Evolutionary conservation across 805 yeast species (phyloP).

Genomic region (Debaryomyces prosopidis): DNA sequence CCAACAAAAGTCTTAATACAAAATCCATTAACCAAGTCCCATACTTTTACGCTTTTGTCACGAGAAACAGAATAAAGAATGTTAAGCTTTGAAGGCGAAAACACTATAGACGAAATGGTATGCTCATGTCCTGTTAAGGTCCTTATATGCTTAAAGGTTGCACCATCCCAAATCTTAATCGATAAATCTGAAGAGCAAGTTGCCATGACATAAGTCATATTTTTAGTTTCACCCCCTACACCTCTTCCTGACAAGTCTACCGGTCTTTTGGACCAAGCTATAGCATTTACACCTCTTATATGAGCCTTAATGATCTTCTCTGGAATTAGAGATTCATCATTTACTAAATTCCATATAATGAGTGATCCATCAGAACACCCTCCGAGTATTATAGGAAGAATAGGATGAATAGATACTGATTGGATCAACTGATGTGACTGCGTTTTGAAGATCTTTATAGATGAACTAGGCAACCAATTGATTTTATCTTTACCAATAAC

Average conservation of each 20-base stretch:
- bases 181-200: constrained; percentile 53
- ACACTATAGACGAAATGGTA: constrained; percentile 65
- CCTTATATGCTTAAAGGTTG: constrained; percentile 51
- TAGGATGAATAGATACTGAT: constrained; percentile 71
- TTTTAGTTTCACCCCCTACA: constrained; percentile 10
- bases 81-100: constrained; percentile 47
- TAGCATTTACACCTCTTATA: constrained; percentile 61
- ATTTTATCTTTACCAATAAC: constrained; percentile 28
- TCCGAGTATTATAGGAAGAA: constrained; percentile 60
- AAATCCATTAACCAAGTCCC: constrained; percentile 72
- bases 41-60: constrained; percentile 58
- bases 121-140: constrained; percentile 87
- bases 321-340: constrained; percentile 58
- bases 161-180: constrained; percentile 73
- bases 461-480: constrained; percentile 63
- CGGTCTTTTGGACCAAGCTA: constrained; percentile 52
- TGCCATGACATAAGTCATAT: constrained; percentile 36
- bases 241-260: constrained; percentile 25
- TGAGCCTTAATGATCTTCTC: constrained; percentile 71
- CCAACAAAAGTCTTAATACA: constrained; percentile 66
- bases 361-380: constrained; percentile 75
- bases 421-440: constrained; percentile 58
- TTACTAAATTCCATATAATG: constrained; percentile 64
- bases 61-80: constrained; percentile 62
- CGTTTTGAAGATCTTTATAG: constrained; percentile 48